Evolutionary conservation across 352 stramenopile genomes (phyloP), one percentile per base, ranked within the genome.

Genomic region (Phytopythium delawarense): DNA sequence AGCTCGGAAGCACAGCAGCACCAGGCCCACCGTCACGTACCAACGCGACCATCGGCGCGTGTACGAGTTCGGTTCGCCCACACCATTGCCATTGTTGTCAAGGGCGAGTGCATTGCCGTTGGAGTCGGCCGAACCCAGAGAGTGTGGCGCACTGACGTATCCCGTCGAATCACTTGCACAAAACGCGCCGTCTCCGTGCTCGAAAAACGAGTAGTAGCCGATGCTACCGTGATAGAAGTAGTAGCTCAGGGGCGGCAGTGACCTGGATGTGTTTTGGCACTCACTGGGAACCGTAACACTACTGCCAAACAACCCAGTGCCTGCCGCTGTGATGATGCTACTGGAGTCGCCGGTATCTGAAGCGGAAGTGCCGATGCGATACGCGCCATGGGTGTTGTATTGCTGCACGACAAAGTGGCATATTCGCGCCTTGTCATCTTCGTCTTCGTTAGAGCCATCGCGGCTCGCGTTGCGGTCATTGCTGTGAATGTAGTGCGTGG

Each of bases 401-500:
- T 50, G 69, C 4, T 58, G 62, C 7, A 75, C 37, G 16, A 66
- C 50, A 28, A 75, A 75, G 40, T 75, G 65, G 20, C 69, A 75
- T 12, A 72, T 66, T 2, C 51, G 35, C 9, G 53, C 21, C 45
- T 51, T 21, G 21, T 12, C 13, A 11, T 7, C 21, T 13, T 13
- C 45, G 1, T 20, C 45, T 30, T 20, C 45, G 21, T 23, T 32
- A 4, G n/a, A 21, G 21, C 8, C 28, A 13, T 15, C 13, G 2
- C 6, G n/a, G 8, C 44, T 50, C n/a, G 7, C 69, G 48, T 37
- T 54, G 13, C 18, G 25, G 4, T 18, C 37, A 4, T 21, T 6
- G 12, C 21, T 56, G 11, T 16, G 28, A 28, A 53, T 61, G 32
- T 70, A 72, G 52, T 70, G 54, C 28, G 52, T 18, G 8, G 69